Evolutionary conservation across 2,329 filamentous ascomycete species (phyloP), one percentile per base, ranked within the genome.

Genomic region (Coniochaeta pulveracea): DNA sequence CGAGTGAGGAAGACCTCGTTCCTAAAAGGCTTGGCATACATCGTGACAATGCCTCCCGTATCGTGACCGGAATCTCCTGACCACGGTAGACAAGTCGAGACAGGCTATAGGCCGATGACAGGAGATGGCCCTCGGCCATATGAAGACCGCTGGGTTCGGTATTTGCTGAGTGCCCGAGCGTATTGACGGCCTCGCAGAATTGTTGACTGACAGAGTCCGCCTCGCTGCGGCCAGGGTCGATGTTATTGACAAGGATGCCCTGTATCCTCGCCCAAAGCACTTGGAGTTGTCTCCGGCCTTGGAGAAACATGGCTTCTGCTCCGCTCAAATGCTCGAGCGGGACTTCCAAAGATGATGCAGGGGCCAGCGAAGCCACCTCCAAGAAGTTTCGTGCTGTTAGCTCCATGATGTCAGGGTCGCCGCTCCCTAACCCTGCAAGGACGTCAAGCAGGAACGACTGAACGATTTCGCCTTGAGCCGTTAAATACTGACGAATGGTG

Each of bases 211-310:
- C n/a, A n/a, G n/a, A n/a, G n/a, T n/a, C n/a, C n/a, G n/a, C n/a
- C n/a, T n/a, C n/a, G n/a, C n/a, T n/a, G n/a, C n/a, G n/a, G n/a
- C n/a, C n/a, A n/a, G n/a, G n/a, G n/a, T n/a, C n/a, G n/a, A n/a
- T n/a, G n/a, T n/a, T n/a, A n/a, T n/a, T n/a, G n/a, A n/a, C n/a
- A 5, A 95, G 56, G 10, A 94, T 80, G 1, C 86, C 88, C 44
- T 86, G 74, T 0, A 76, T 71, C 38, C 76, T 76, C 11, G 85
- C 77, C 2, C 78, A 77, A 18, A 79, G 61, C 23, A 65, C 61
- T 22, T 88, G 71, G 5, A 80, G 66, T 35, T 75, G 69, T 39
- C 75, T 69, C 42, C 82, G 35, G 17, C 23, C 31, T 37, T 0
- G 52, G 47, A 3, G 47, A 39, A 8, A 55, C n/a, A 38, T 0